These are phyloP conservation scores for Lachnellula hyalina DNA, from an alignment of 2,329 filamentous ascomycete species.

Conservation along the genomic window DNA sequence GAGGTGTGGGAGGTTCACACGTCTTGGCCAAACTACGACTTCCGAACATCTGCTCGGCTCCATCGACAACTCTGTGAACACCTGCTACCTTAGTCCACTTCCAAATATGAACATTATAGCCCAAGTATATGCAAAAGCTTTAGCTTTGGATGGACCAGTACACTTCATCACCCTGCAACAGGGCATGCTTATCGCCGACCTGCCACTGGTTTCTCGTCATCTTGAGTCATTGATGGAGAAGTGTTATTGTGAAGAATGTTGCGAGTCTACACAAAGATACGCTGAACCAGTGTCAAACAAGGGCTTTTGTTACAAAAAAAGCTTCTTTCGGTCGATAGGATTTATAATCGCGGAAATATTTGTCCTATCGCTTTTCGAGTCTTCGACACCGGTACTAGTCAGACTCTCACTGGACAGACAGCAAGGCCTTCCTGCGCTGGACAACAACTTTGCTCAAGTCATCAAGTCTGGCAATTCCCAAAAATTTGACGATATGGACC, in stretches of 20 bases:
- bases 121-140: neutral
- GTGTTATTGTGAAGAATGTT: slow-evolving; percentile 3
- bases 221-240: neutral
- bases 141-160: neutral
- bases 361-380: slow-evolving; percentile 5
- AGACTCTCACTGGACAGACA: neutral
- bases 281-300: neutral
- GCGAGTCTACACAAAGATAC: neutral
- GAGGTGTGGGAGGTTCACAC: neutral
- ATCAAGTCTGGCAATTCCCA: no score
- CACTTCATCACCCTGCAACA: neutral
- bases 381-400: neutral
- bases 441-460: neutral
- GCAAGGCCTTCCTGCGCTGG: neutral
- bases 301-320: neutral
- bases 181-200: neutral
- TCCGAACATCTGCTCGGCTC: neutral
- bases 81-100: neutral
- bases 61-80: neutral
- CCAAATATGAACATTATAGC: neutral
- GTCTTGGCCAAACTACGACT: neutral
- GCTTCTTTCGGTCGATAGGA: neutral
- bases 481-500: neutral
- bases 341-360: slow-evolving; percentile 2
- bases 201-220: slow-evolving; percentile 2